Percentiles rank a stretch among this genome's conserved stretches.
Conservation (phyloP, 345 rosid species). For the Lagerstroemia speciosa region DNA sequence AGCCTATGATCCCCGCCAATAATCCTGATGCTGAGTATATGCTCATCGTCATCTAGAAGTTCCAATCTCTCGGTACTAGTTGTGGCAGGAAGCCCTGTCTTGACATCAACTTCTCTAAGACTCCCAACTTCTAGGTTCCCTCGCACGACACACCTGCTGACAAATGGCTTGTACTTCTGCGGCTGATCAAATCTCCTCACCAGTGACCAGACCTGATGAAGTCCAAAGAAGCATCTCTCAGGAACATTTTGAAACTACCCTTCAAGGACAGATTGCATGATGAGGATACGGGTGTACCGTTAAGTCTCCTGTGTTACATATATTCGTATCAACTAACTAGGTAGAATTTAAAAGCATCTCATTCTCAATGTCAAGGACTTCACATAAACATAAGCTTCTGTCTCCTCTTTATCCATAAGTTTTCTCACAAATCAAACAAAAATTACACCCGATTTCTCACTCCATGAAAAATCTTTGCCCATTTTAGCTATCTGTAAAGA, state of each 20-base stretch:
- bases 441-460: too few species aligned
- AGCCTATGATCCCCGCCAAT: constrained; percentile 47
- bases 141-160: constrained; percentile 33
- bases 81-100: constrained; percentile 46
- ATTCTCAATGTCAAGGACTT: too few species aligned
- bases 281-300: background rate
- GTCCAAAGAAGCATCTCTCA: constrained; percentile 2
- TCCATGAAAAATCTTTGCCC: too few species aligned
- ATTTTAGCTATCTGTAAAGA: too few species aligned
- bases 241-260: background rate
- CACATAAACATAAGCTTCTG: too few species aligned
- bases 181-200: constrained; percentile 51
- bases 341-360: too few species aligned
- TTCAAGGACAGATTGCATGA: background rate
- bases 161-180: constrained; percentile 40
- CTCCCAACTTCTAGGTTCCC: constrained; percentile 44
- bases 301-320: too few species aligned
- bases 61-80: constrained; percentile 44
- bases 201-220: constrained; percentile 40
- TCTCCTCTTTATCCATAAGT: too few species aligned
- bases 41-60: constrained; percentile 40
- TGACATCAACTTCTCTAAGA: constrained; percentile 45
- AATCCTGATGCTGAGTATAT: constrained; percentile 35
- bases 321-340: too few species aligned
- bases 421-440: too few species aligned